Evolutionary conservation across 108 stramenopile species (phyloP).

Genomic region (Cyclotella choctawhatcheeana): DNA sequence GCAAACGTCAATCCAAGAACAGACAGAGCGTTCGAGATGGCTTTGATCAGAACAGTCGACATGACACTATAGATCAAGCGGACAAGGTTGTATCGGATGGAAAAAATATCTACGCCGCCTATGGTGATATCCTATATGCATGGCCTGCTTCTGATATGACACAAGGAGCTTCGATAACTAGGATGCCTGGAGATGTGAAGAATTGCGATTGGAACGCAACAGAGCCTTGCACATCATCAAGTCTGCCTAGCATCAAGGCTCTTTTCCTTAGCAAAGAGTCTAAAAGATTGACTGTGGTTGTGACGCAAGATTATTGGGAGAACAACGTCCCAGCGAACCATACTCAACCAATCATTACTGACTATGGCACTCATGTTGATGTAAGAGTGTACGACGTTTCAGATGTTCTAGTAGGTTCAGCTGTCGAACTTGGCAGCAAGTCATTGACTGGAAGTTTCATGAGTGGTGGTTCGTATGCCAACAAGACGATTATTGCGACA

Average conservation of each 20-base stretch:
- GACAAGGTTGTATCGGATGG: constrained; percentile 45
- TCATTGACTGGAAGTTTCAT: constrained; percentile 23
- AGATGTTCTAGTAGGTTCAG: constrained; percentile 17
- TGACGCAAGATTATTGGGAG: background rate
- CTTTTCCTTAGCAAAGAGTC: constrained; percentile 21
- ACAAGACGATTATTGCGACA: constrained; percentile 16
- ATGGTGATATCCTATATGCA: constrained; percentile 34
- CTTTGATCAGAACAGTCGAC: constrained; percentile 34
- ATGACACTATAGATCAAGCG: constrained; percentile 28
- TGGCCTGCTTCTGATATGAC: constrained; percentile 25
- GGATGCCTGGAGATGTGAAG: constrained; percentile 19
- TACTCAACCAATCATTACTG: constrained; percentile 15
- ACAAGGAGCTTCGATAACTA: constrained; percentile 17
- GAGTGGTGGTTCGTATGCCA: constrained; percentile 21
- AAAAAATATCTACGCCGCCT: constrained; percentile 41
- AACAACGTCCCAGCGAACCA: background rate
- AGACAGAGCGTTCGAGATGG: no score
- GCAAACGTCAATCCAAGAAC: no score
- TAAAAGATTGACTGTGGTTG: constrained; percentile 35
- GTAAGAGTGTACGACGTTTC: constrained; percentile 27
- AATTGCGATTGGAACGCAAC: constrained; percentile 7
- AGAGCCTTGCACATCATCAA: constrained; percentile 7
- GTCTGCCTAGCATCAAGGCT: constrained; percentile 25
- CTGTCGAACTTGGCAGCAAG: constrained; percentile 25
- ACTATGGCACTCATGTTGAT: constrained; percentile 1